Percentiles rank a stretch among this genome's conserved stretches.
Evolutionary conservation across 306 rosid species (phyloP).

Genomic region (Ormosia semicastrata): DNA sequence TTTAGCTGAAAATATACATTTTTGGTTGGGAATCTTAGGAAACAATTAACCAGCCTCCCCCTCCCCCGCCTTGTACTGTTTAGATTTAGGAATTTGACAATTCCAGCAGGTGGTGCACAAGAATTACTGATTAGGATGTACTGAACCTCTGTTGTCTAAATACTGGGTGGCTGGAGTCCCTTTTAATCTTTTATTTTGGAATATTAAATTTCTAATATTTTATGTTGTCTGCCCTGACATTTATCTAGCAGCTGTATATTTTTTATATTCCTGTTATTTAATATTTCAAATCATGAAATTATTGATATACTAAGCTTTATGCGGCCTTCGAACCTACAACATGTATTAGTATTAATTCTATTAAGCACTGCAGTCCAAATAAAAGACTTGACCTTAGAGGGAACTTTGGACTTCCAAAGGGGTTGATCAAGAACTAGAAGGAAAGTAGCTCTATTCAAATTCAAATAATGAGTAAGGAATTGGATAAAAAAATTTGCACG

Average conservation of each 20-base stretch:
- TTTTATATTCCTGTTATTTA: not conserved
- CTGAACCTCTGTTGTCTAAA: conserved; percentile 21
- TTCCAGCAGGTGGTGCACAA: conserved; percentile 26
- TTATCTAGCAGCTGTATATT: not conserved
- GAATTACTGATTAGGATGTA: conserved; percentile 22
- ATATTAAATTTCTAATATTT: conserved; percentile 16
- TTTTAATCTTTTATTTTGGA: conserved; percentile 28
- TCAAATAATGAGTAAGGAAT: too few species aligned
- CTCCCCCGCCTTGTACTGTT: not conserved
- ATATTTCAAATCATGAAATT: not conserved
- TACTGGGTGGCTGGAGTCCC: conserved; percentile 15
- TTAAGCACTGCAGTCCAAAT: not conserved
- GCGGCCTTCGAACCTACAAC: not conserved
- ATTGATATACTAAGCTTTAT: not conserved
- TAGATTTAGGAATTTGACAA: conserved; percentile 31
- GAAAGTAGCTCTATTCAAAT: too few species aligned
- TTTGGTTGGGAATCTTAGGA: conserved; percentile 31
- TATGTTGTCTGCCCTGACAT: not conserved
- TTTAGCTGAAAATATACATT: conserved; percentile 27
- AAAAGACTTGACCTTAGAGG: not conserved
- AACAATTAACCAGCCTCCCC: conserved; percentile 12
- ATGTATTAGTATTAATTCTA: not conserved
- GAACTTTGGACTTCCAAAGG: not conserved
- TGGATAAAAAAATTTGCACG: too few species aligned
- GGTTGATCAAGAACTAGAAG: not conserved